These are phyloP conservation scores for Ustilago sp. DNA, from an alignment of 1,284 basidiomycete species.

Conservation along the genomic window DNA sequence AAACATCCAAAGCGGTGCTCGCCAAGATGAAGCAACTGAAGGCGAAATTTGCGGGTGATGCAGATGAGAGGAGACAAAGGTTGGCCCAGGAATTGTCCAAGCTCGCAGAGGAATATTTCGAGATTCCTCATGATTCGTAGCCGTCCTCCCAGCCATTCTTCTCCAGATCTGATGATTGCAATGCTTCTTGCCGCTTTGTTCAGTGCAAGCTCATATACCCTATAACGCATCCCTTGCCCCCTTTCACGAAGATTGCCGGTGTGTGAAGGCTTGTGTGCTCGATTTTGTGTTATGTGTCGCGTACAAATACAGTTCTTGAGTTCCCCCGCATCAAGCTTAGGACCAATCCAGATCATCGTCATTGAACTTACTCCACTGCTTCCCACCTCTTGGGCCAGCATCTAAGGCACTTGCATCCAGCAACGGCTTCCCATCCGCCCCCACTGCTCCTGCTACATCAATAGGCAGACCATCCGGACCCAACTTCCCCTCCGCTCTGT, in stretches of 20 bases:
- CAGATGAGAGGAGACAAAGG: constrained; percentile 25
- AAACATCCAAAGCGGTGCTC: constrained; percentile 29
- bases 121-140: constrained; percentile 42
- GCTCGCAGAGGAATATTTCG: constrained; percentile 32
- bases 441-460: constrained; percentile 24
- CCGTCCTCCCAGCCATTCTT: too few relatives aligned
- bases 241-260: neutral
- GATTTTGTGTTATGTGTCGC: neutral
- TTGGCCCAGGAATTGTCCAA: constrained; percentile 39
- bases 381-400: neutral
- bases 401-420: constrained; percentile 23
- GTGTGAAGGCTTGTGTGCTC: neutral
- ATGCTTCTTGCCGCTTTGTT: neutral
- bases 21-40: constrained; percentile 34
- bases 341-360: constrained; percentile 66
- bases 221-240: constrained; percentile 5
- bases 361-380: constrained; percentile 47
- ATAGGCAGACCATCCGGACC: constrained; percentile 43
- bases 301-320: constrained; percentile 11
- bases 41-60: constrained; percentile 23
- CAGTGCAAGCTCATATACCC: constrained; percentile 13
- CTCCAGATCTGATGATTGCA: neutral
- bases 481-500: constrained; percentile 49
- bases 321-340: constrained; percentile 6
- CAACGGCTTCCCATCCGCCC: constrained; percentile 34